These are phyloP conservation scores for Trichoderma asperelloides DNA, from an alignment of 495 filamentous ascomycete species.

Conservation along the genomic window DNA sequence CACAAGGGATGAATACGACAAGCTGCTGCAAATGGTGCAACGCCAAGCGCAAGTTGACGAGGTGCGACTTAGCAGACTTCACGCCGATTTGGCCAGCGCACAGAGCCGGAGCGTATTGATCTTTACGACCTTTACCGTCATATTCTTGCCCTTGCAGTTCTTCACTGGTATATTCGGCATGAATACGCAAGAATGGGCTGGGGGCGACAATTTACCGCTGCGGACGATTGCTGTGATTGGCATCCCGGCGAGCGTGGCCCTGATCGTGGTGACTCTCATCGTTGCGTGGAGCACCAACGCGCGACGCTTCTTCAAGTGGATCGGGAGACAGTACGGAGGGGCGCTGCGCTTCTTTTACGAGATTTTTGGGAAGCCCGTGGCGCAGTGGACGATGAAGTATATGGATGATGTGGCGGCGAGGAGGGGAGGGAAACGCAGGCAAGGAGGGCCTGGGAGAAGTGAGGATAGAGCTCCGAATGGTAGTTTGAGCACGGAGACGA, in stretches of 20 bases:
- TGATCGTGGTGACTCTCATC: constrained; percentile 32
- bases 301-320: constrained; percentile 22
- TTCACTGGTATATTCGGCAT: constrained; percentile 61
- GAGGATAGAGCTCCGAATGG: background rate
- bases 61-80: constrained; percentile 52
- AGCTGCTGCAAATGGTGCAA: constrained; percentile 59
- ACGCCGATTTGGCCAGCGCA: constrained; percentile 53
- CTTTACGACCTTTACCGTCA: constrained; percentile 60
- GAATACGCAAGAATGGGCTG: constrained; percentile 57
- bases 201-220: constrained; percentile 28
- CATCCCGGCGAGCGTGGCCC: constrained; percentile 27
- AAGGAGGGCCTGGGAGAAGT: constrained; percentile 9
- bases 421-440: constrained; percentile 15
- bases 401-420: constrained; percentile 6
- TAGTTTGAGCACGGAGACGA: constrained; percentile 22
- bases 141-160: constrained; percentile 58
- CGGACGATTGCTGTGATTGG: constrained; percentile 30
- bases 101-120: constrained; percentile 60
- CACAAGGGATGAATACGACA: constrained; percentile 48
- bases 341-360: constrained; percentile 13
- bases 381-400: constrained; percentile 18
- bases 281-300: constrained; percentile 34
- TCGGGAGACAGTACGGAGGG: constrained; percentile 15
- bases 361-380: constrained; percentile 19
- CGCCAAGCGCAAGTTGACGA: constrained; percentile 63